These are phyloP conservation scores for Macrolepiota fuliginosa DNA, from an alignment of 768 basidiomycete species.

Conservation along the genomic window DNA sequence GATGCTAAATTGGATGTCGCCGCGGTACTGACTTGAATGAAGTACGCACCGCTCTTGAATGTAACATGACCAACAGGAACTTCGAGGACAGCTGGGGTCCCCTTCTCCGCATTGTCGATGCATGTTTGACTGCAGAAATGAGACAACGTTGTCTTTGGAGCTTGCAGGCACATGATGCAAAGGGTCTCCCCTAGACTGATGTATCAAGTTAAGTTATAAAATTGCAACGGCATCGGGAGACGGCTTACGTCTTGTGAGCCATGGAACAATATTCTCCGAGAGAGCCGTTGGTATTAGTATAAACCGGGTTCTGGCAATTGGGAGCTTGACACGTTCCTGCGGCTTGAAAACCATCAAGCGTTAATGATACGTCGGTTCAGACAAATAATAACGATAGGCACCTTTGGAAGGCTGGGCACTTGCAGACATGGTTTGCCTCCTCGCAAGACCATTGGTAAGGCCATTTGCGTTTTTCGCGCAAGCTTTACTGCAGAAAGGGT, in stretches of 20 bases:
- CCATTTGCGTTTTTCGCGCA: slow-evolving; percentile 49
- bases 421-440: slow-evolving; percentile 20
- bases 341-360: neutral
- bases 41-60: slow-evolving; percentile 58
- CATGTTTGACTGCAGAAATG: slow-evolving; percentile 64
- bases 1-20: slow-evolving; percentile 41
- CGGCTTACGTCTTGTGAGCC: slow-evolving; percentile 48
- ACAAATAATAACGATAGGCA: slow-evolving; percentile 14
- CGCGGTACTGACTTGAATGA: neutral
- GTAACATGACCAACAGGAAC: slow-evolving; percentile 58
- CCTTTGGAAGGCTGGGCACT: slow-evolving; percentile 16
- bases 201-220: neutral
- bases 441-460: slow-evolving; percentile 18
- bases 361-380: neutral
- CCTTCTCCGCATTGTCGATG: slow-evolving; percentile 49
- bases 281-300: slow-evolving; percentile 36
- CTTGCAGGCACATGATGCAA: slow-evolving; percentile 61
- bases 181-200: slow-evolving; percentile 43
- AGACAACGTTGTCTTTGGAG: slow-evolving; percentile 51
- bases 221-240: neutral
- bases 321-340: slow-evolving; percentile 42
- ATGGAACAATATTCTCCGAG: slow-evolving; percentile 47
- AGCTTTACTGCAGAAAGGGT: slow-evolving; percentile 63
- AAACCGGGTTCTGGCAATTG: slow-evolving; percentile 45
- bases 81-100: slow-evolving; percentile 56